Base-by-base conservation (phyloP, 2,329 filamentous ascomycete species). In the Xylariaceae sp. region DNA sequence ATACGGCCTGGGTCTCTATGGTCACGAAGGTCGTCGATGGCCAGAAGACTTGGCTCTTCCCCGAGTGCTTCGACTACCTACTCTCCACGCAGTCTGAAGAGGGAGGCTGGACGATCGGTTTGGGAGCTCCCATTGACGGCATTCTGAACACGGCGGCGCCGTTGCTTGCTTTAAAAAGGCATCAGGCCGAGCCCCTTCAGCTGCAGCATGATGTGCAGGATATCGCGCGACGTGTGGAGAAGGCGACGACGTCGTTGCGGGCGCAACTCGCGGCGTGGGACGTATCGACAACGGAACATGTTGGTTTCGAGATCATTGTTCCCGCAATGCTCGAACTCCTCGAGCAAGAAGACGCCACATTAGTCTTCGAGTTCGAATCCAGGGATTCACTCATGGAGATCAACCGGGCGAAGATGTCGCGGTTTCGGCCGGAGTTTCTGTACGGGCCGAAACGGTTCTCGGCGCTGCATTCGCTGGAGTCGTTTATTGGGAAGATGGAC, bases 401-500 rank as follows among this genome's bases (percentile, higher is more conserved):
- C 13, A 63, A 69, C 4, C 56, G 66, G 3, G 58, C 64, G 7
- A 74, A 73, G 56, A 44, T 73, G 56, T 62, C 66, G 9, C 64
- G 63, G 17, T 71, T 74, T 50, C 55, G 59, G 4, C 64, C 68
- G 1, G 68, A 69, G 37, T 63, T 67, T n/a, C 61, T 74, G 3
- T 72, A 71, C 49, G 62, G 62, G 1, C 59, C 62, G n/a, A 45
- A 62, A 34, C 67, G 69, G 45, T 68, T 66, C 7, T 73, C 74
- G 0, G 54, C 68, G 0, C 58, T 75, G 3, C 73, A 77, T 58
- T 76, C 74, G 0, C 62, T 77, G 0, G 76, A 77, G 53, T 73
- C 73, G 0, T 74, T 76, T 51, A 68, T 72, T 17, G 72, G 74
- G 8, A 67, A 61, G 44, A 61, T 74, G 17, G 70, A 76, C 45